Conservation (phyloP, 2,329 filamentous ascomycete genomes). For the Hysterium pulicare region DNA sequence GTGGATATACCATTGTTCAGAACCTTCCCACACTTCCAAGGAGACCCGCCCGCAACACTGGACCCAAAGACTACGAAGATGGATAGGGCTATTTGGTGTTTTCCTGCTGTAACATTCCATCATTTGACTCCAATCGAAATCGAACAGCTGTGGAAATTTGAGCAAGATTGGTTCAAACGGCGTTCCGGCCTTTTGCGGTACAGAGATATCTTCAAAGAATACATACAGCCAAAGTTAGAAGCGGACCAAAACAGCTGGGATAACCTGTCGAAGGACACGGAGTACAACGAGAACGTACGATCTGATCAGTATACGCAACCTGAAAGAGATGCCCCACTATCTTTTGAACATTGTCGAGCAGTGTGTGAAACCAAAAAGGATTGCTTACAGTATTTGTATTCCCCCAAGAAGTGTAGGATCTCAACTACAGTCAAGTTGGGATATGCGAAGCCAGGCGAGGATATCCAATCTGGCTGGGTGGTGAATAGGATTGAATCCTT, state of each 20-base stretch:
- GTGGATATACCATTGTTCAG: constrained; percentile 33
- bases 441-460: constrained; percentile 25
- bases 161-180: constrained; percentile 36
- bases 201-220: constrained; percentile 35
- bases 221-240: constrained; percentile 29
- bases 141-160: constrained; percentile 38
- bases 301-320: constrained; percentile 14
- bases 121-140: constrained; percentile 37
- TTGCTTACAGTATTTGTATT: constrained; percentile 35
- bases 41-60: constrained; percentile 42
- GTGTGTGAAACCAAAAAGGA: constrained; percentile 30
- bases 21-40: constrained; percentile 45
- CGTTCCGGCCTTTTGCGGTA: constrained; percentile 34
- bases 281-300: constrained; percentile 35
- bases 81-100: constrained; percentile 42
- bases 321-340: constrained; percentile 34
- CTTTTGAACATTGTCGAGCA: constrained; percentile 31
- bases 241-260: constrained; percentile 27
- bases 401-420: constrained; percentile 25
- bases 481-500: constrained; percentile 32
- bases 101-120: constrained; percentile 41
- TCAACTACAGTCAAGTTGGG: constrained; percentile 29
- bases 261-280: constrained; percentile 34
- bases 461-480: constrained; percentile 34
- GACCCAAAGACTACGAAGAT: constrained; percentile 35